A percentile compares a stretch with the other conserved stretches of the same genome.
Conservation (phyloP, 1,139 yeast genomes). For the Blastobotrys aristatus region DNA sequence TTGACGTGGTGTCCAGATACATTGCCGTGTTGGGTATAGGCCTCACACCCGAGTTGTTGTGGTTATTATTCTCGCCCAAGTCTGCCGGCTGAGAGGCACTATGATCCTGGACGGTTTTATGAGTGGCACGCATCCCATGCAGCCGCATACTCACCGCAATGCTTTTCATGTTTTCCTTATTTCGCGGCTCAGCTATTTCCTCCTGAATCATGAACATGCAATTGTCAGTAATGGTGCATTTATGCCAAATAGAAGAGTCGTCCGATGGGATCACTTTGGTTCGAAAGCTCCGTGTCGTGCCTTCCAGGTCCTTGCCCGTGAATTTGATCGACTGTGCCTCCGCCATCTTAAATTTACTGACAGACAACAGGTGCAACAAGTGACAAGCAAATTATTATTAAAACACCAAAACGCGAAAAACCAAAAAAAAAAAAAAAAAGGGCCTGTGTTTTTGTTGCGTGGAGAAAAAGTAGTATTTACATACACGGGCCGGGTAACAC, state of each 20-base stretch:
- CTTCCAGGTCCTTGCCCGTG: background rate
- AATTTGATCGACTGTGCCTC: background rate
- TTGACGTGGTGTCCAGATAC: background rate
- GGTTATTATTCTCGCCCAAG: too few relatives aligned
- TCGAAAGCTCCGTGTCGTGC: background rate
- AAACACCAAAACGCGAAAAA: background rate
- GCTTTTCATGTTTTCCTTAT: too few relatives aligned
- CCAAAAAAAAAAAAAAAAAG: too few relatives aligned
- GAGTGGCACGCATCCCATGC: background rate
- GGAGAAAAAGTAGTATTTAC: too few relatives aligned
- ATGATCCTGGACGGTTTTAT: too few relatives aligned
- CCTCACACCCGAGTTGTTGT: too few relatives aligned
- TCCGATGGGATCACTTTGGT: background rate
- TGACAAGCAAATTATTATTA: too few relatives aligned
- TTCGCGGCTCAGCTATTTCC: background rate
- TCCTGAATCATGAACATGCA: slow-evolving; percentile 5
- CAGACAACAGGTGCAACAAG: too few relatives aligned
- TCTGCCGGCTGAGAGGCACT: too few relatives aligned
- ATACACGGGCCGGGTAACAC: too few relatives aligned
- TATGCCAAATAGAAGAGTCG: background rate
- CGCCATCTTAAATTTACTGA: background rate
- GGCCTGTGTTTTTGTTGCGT: too few relatives aligned
- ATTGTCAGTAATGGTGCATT: background rate
- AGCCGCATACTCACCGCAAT: too few relatives aligned
- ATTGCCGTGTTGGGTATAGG: slow-evolving; percentile 7